phyloP scores from a whole-genome alignment of 768 basidiomycete genomes.

The Pisolithus tinctorius region DNA sequence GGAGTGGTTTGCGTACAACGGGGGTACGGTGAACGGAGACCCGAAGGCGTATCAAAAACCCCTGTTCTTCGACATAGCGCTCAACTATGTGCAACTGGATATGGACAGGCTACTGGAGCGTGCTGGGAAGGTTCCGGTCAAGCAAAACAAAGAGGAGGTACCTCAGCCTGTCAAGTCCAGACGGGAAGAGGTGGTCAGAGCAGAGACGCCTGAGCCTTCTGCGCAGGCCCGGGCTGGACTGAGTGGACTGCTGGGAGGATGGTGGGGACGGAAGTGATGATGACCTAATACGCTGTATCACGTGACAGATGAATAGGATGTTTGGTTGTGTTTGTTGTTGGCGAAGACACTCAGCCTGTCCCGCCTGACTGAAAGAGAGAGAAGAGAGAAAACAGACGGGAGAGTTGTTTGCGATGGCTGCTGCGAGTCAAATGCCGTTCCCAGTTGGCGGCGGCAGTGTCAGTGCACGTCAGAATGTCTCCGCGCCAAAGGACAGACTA shows the following conservation, averaged over 20 bases:
- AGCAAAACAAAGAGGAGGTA: conserved; percentile 9
- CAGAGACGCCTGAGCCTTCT: conserved; percentile 43
- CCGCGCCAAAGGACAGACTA: conserved; percentile 19
- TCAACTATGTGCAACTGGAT: conserved; percentile 86
- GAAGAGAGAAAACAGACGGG: too few relatives aligned
- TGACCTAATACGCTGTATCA: neutral
- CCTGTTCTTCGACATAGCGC: conserved; percentile 88
- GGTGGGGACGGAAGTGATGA: conserved; percentile 56
- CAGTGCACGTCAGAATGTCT: neutral
- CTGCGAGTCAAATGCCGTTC: too few relatives aligned
- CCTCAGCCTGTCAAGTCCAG: conserved; percentile 41
- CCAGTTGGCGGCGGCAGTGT: too few relatives aligned
- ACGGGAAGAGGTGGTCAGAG: conserved; percentile 44
- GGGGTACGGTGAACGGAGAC: conserved; percentile 45
- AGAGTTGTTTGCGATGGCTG: too few relatives aligned
- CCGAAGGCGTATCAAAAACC: conserved; percentile 66
- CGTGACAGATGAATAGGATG: neutral
- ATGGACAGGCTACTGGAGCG: conserved; percentile 69
- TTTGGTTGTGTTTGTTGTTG: neutral
- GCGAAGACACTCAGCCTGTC: too few relatives aligned
- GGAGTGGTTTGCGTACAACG: conserved; percentile 76
- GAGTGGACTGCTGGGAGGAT: conserved; percentile 66
- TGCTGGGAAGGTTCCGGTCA: conserved; percentile 50
- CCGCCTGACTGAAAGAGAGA: too few relatives aligned
- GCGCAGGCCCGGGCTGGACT: conserved; percentile 47